phyloP scores from a whole-genome alignment of 805 yeast species.

The Torulaspora delbrueckii region DNA sequence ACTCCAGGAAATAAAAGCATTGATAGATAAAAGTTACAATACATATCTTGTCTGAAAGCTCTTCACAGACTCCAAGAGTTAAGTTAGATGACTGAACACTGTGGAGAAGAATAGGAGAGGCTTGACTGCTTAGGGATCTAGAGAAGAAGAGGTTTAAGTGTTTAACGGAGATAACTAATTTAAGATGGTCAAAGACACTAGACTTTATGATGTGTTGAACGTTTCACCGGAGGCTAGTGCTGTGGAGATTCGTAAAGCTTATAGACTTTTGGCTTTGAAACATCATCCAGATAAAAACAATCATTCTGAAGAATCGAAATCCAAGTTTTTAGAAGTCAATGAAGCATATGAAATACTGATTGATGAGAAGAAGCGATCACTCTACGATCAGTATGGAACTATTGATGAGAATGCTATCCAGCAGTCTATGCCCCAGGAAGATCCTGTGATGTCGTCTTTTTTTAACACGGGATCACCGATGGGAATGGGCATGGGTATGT shows the following conservation, averaged over 20 bases:
- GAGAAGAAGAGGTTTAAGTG: not conserved
- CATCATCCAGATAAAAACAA: constrained; percentile 65
- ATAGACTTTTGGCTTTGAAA: constrained; percentile 46
- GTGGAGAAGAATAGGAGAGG: not conserved
- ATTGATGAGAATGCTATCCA: constrained; percentile 21
- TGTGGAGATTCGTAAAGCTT: constrained; percentile 50
- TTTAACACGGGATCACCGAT: constrained; percentile 6
- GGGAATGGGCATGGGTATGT: constrained; percentile 14
- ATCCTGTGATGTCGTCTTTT: constrained; percentile 5
- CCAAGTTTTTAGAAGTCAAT: constrained; percentile 55
- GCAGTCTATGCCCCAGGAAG: constrained; percentile 12
- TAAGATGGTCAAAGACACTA: constrained; percentile 10
- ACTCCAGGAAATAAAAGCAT: not conserved
- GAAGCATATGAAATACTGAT: constrained; percentile 62
- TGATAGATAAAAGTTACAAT: not conserved
- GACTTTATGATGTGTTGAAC: constrained; percentile 54
- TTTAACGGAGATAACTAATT: not conserved
- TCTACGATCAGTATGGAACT: constrained; percentile 52
- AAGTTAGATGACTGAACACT: not conserved
- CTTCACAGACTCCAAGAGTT: not conserved
- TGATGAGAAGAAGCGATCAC: constrained; percentile 41
- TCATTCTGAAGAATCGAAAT: constrained; percentile 46
- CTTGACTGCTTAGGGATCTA: not conserved
- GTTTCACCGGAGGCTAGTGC: constrained; percentile 44
- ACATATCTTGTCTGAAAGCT: not conserved